phyloP scores from a whole-genome alignment of 768 basidiomycete species.

The Mycena leptocephala region DNA sequence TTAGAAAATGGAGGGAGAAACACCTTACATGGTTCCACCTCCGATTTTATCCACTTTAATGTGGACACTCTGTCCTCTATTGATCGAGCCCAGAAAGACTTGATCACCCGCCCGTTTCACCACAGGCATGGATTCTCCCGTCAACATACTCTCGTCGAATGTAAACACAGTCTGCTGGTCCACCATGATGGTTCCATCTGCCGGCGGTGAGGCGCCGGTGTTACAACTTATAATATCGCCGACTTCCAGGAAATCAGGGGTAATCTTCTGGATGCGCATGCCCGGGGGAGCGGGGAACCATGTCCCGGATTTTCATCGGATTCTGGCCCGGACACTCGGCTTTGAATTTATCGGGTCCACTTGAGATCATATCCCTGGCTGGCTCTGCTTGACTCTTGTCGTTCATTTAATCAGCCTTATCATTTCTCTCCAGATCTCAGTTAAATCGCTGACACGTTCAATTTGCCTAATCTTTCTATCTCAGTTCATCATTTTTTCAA shows the following conservation, averaged over 20 bases:
- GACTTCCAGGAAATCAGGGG: conserved; percentile 59
- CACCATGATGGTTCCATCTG: conserved; percentile 79
- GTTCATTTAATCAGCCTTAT: too few species aligned
- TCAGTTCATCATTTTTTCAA: too few species aligned
- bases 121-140: conserved; percentile 82
- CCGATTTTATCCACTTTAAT: conserved; percentile 74
- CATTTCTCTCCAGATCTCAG: too few species aligned
- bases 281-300: too few species aligned
- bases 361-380: too few species aligned
- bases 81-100: conserved; percentile 86
- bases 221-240: too few species aligned
- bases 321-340: too few species aligned
- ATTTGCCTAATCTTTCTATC: too few species aligned
- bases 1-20: not conserved
- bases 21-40: conserved; percentile 77
- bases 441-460: too few species aligned
- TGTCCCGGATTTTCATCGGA: too few species aligned
- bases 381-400: too few species aligned
- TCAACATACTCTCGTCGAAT: conserved; percentile 91
- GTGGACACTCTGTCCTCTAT: conserved; percentile 73
- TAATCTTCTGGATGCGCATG: not conserved
- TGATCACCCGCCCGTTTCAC: conserved; percentile 74
- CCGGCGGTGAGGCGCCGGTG: conserved; percentile 84
- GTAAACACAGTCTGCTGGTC: conserved; percentile 49
- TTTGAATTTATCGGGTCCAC: too few species aligned